These are phyloP conservation scores for Ogataea haglerorum DNA, from an alignment of 805 yeast species.

Conservation along the genomic window DNA sequence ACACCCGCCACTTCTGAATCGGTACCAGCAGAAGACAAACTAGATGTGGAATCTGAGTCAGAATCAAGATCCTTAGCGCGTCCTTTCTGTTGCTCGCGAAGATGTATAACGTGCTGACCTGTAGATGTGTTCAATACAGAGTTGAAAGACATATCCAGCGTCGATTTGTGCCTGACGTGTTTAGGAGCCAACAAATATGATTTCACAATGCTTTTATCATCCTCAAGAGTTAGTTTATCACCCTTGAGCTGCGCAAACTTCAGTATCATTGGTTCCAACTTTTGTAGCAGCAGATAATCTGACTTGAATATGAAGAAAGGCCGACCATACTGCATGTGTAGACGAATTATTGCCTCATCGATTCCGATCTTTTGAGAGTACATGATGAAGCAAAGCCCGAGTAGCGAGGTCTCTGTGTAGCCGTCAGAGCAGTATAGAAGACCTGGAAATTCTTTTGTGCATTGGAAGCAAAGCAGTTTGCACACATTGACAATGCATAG, in stretches of 20 bases:
- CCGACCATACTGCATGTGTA: conserved; percentile 63
- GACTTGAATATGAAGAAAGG: conserved; percentile 82
- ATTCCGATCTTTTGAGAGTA: conserved; percentile 59
- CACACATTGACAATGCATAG: conserved; percentile 64
- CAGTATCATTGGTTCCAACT: conserved; percentile 59
- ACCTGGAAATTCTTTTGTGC: conserved; percentile 37
- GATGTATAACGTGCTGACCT: conserved; percentile 31
- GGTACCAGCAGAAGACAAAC: conserved; percentile 1
- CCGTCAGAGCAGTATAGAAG: conserved; percentile 85
- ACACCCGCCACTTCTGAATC: conserved; percentile 27
- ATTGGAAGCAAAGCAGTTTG: conserved; percentile 54
- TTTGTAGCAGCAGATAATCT: conserved; percentile 64
- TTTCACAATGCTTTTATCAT: conserved; percentile 19
- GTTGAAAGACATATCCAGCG: conserved; percentile 13
- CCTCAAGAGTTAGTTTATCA: conserved; percentile 17
- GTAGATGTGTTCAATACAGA: conserved; percentile 27
- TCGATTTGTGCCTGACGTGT: not conserved
- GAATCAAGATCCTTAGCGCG: conserved; percentile 2
- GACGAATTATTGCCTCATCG: conserved; percentile 60
- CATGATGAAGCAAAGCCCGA: conserved; percentile 66
- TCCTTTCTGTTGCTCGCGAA: conserved; percentile 22
- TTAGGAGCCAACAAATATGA: conserved; percentile 23
- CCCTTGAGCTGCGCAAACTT: conserved; percentile 29
- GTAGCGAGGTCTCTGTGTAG: conserved; percentile 83
- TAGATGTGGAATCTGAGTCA: conserved; percentile 1